Conservation (phyloP, 2,329 filamentous ascomycete genomes). For the Clonostachys byssicola region DNA sequence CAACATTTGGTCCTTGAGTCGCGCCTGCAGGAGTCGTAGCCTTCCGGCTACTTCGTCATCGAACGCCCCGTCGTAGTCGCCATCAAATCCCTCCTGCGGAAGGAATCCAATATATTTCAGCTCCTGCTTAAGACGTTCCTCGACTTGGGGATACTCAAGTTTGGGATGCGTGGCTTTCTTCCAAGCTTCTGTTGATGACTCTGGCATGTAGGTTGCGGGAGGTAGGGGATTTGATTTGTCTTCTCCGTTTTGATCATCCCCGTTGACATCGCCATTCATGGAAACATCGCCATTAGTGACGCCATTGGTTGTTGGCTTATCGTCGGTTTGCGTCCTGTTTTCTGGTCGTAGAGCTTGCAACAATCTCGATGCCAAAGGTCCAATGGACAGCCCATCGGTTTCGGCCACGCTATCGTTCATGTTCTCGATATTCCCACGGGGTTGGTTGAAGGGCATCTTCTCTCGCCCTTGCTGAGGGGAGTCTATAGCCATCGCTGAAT, state of each 20-base stretch:
- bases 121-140: conserved; percentile 88
- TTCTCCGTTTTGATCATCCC: conserved; percentile 26
- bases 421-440: conserved; percentile 80
- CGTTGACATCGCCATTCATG: conserved; percentile 43
- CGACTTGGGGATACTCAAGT: conserved; percentile 80
- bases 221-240: conserved; percentile 40
- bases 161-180: conserved; percentile 73
- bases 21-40: conserved; percentile 77
- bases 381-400: conserved; percentile 84
- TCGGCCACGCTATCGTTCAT: conserved; percentile 84
- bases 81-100: conserved; percentile 56
- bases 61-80: conserved; percentile 83
- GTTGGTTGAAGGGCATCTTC: conserved; percentile 72
- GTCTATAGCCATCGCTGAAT: conserved; percentile 74
- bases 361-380: conserved; percentile 78
- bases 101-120: conserved; percentile 88
- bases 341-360: conserved; percentile 80
- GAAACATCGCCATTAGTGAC: conserved; percentile 48
- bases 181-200: conserved; percentile 72
- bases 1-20: conserved; percentile 78
- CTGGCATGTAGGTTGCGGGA: conserved; percentile 75
- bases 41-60: conserved; percentile 94
- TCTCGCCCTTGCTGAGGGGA: conserved; percentile 56
- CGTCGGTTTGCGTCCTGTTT: conserved; percentile 53
- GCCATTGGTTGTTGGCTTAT: conserved; percentile 49